Evolutionary conservation across 2,329 filamentous ascomycete species (phyloP).

Genomic region (Fusarium sp.): DNA sequence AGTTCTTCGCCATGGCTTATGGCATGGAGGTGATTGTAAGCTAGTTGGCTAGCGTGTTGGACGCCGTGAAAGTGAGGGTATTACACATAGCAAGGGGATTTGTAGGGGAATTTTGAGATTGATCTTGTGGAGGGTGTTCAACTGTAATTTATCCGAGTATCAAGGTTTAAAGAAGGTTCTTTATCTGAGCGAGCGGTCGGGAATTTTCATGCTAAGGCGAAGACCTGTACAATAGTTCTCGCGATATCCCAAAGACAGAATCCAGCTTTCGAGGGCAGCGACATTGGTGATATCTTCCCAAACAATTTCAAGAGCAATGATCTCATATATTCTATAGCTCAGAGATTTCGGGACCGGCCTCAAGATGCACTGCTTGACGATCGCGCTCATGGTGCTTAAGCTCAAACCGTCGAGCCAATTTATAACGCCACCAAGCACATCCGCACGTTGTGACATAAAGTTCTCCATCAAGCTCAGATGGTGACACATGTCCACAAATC

Average conservation of each 20-base stretch:
- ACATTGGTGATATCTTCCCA: rapidly evolving
- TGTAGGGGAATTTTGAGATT: too few relatives aligned
- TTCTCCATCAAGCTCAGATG: rapidly evolving
- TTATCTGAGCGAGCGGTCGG: rapidly evolving
- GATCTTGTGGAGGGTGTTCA: rapidly evolving
- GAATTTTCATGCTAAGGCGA: rapidly evolving
- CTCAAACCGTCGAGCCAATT: background rate
- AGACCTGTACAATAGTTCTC: rapidly evolving
- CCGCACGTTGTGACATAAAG: rapidly evolving
- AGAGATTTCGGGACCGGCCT: rapidly evolving
- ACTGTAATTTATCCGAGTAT: background rate
- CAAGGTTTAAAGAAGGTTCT: background rate
- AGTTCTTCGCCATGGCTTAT: background rate
- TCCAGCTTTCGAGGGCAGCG: rapidly evolving
- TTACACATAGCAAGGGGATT: background rate
- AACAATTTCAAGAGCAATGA: rapidly evolving
- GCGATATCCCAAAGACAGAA: rapidly evolving
- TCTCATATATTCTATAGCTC: rapidly evolving
- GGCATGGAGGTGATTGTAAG: rapidly evolving
- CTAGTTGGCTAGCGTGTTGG: background rate
- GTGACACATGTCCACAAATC: background rate
- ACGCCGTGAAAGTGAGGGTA: background rate
- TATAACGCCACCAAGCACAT: rapidly evolving
- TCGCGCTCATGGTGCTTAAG: rapidly evolving
- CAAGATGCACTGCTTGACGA: rapidly evolving